Evolutionary conservation across 176 grass and related monocot species (phyloP).

Genomic region (Ananas comosus): DNA sequence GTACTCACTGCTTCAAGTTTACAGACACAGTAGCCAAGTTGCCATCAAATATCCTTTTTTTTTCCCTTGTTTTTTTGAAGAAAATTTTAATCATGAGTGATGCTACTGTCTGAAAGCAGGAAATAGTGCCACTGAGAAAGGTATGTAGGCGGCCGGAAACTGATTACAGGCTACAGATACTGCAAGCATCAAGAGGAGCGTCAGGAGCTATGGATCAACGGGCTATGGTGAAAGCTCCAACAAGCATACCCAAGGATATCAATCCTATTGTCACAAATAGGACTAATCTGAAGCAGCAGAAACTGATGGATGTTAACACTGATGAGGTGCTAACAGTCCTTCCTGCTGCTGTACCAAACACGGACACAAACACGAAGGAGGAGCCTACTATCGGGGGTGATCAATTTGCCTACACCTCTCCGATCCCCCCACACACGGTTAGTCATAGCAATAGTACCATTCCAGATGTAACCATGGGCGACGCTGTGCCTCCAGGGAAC

Average conservation of each 20-base stretch:
- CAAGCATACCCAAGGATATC: conserved; percentile 17
- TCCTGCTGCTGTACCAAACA: conserved; percentile 3
- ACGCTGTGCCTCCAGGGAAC: background rate
- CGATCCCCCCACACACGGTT: background rate
- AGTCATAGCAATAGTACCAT: background rate
- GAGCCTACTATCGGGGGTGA: background rate
- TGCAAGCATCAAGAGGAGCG: conserved; percentile 61
- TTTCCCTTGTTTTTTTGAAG: background rate
- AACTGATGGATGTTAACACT: conserved; percentile 74
- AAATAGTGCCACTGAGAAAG: conserved; percentile 97
- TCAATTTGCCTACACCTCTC: conserved; percentile 1
- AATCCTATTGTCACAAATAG: conserved; percentile 24
- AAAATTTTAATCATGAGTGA: background rate
- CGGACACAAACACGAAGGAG: background rate
- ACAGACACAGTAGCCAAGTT: too few species aligned
- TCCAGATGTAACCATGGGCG: background rate
- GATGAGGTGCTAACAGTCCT: conserved; percentile 34
- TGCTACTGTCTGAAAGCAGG: conserved; percentile 24
- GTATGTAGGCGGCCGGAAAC: conserved; percentile 98
- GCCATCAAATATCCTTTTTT: too few species aligned
- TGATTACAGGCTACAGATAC: conserved; percentile 82
- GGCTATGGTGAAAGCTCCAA: conserved; percentile 21
- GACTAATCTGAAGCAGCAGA: conserved; percentile 30
- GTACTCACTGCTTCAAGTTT: too few species aligned
- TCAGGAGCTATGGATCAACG: conserved; percentile 31